A percentile compares a stretch with the other conserved stretches of the same genome.
Conservation (phyloP, 1,284 basidiomycete genomes). For the Mycena sp. region DNA sequence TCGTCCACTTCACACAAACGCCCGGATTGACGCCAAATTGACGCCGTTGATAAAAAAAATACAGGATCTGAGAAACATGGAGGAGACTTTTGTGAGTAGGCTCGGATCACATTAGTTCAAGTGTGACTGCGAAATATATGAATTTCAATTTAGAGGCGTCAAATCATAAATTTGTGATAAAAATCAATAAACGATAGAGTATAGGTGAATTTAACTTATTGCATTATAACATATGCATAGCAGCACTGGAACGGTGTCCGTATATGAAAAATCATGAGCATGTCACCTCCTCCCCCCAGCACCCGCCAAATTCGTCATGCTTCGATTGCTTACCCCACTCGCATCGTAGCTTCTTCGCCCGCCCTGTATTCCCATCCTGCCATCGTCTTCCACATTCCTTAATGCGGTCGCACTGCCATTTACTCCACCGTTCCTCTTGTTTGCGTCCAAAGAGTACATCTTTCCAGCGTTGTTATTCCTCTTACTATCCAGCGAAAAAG, state of each 20-base stretch:
- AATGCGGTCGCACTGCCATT: constrained; percentile 53
- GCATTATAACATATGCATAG: background rate
- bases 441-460: constrained; percentile 51
- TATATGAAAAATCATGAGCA: background rate
- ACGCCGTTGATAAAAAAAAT: too few relatives aligned
- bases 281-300: constrained; percentile 42
- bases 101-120: too few relatives aligned
- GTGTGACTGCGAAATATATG: too few relatives aligned
- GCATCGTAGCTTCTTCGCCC: constrained; percentile 56
- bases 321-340: constrained; percentile 51
- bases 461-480: constrained; percentile 30
- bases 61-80: too few relatives aligned
- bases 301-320: constrained; percentile 51
- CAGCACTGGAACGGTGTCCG: too few relatives aligned
- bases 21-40: too few relatives aligned
- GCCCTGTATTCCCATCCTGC: constrained; percentile 49
- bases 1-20: too few relatives aligned
- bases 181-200: too few relatives aligned
- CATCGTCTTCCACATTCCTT: constrained; percentile 49
- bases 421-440: constrained; percentile 37
- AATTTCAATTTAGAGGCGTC: too few relatives aligned
- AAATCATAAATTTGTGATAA: too few relatives aligned
- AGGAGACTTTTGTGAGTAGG: too few relatives aligned
- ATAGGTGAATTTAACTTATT: constrained; percentile 11
- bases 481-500: constrained; percentile 28